Evolutionary conservation across 2,329 filamentous ascomycete genomes (phyloP), one percentile per base, ranked within the genome.

Genomic region (Phialophora verrucosa): DNA sequence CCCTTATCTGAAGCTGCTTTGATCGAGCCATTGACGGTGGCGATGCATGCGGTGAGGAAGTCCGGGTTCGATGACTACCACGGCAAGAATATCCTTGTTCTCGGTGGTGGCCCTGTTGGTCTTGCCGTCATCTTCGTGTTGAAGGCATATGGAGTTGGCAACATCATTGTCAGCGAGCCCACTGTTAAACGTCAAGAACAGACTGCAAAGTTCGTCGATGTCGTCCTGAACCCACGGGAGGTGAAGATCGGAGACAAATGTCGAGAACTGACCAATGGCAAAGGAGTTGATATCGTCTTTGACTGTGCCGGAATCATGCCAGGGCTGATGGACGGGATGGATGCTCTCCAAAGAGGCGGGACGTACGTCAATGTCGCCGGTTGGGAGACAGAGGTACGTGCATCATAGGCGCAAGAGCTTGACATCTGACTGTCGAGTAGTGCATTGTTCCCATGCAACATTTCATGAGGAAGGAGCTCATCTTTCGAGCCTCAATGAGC

Each of bases 51-150:
- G 1, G 81, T 85, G 31, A 81, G 83, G 51, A 77, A 81, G 56
- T 82, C 81, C 35, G 59, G 64, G 14, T 63, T 62, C n/a, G 60
- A 64, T 10, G 83, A 82, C 74, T 80, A 82, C 67, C 71, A 74
- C 4, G 79, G 78, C 32, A 77, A 83, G 60, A 75, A 78, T 0
- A 82, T 79, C 1, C 74, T 86, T 23, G 76, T 86, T 11, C 74
- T 85, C 1, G 84, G 84, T n/a, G 83, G 81, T 23, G 84, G 83
- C 2, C 84, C 84, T 0, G 85, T 86, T 66, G 83, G 84, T 5
- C 77, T 85, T 3, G 76, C 81, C 1, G 78, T 84, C 8, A 77
- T 84, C 65, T 81, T 82, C 67, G 77, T 77, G 0, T 76, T 85
- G 10, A 76, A 76, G 66, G 80, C 81, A 2, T 76, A 74, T 59